Base-by-base conservation (phyloP, 140 eudicot species). In the Artemisia princeps region DNA sequence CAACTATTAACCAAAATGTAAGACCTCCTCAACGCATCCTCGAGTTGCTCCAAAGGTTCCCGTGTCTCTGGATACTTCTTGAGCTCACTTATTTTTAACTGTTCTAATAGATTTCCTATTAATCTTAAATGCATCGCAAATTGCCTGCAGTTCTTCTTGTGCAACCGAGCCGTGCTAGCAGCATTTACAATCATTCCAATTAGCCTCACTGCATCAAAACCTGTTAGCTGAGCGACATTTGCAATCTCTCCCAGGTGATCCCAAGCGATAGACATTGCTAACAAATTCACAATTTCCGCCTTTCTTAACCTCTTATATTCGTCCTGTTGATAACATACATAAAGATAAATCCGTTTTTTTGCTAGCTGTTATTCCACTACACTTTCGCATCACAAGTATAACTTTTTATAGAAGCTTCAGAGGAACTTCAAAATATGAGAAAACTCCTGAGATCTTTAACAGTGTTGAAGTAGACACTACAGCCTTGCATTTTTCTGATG, bases 11-110 rank as follows among this genome's bases (percentile, higher is more conserved):
- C 95, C 82, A 92, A 75, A 72, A 92, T 66, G 68, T 87, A 92
- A 10, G 98, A 86, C 83, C 98, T 87, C 80, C 98, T 82, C 75
- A 92, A 56, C 12, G 98, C 95, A 44, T 92, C 98, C 76, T 92
- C 98, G 22, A 92, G 92, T 58, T 83, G 95, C 72, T 92, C 98
- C 74, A 92, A 72, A 0, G 98, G 98, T 71, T 92, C 96, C 1
- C 98, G 80, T 13, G 98, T 87, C 67, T 88, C 98, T 0, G 95
- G 96, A 68, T 92, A 92, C 77, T 17, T 83, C 74, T 84, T 85
- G 10, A 92, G 84, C 74, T 92, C 96, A 10, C 95, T 68, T 49
- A 88, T 92, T 77, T 80, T 85, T 22, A 88, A 86, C 48, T 83
- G 86, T 61, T 85, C 87, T 56, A 92, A 68, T 24, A 92, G 80